These are phyloP conservation scores for Psilocybe tampanensis DNA, from an alignment of 768 basidiomycete genomes.

Conservation along the genomic window DNA sequence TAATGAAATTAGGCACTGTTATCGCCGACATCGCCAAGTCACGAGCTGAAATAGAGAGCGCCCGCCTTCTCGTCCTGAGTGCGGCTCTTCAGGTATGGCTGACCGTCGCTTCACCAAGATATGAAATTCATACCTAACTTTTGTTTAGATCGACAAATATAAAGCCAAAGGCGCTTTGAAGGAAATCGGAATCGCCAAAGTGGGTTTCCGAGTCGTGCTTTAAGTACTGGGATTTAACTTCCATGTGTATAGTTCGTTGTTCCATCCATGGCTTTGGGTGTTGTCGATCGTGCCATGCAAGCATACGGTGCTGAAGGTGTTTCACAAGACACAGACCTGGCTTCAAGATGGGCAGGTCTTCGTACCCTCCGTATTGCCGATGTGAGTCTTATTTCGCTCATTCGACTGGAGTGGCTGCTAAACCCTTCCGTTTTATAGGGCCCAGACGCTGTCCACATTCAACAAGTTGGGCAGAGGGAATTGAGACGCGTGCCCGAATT, in stretches of 20 bases:
- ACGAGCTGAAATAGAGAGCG: constrained; percentile 89
- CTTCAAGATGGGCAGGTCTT: constrained; percentile 73
- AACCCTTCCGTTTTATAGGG: constrained; percentile 46
- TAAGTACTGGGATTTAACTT: not conserved
- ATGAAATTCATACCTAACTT: not conserved
- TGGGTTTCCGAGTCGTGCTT: constrained; percentile 28
- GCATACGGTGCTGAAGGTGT: constrained; percentile 96
- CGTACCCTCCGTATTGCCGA: constrained; percentile 89
- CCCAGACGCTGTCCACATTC: constrained; percentile 89
- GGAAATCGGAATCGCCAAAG: constrained; percentile 98
- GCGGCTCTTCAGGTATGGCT: constrained; percentile 78
- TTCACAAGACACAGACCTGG: constrained; percentile 86
- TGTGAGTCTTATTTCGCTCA: constrained; percentile 43
- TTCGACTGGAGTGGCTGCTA: constrained; percentile 4
- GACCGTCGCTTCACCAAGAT: not conserved
- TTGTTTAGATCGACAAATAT: constrained; percentile 77
- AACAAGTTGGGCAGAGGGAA: constrained; percentile 92
- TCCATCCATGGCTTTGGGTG: constrained; percentile 83
- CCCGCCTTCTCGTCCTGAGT: constrained; percentile 86
- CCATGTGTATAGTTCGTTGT: constrained; percentile 75
- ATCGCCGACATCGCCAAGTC: constrained; percentile 90
- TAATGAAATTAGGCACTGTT: constrained; percentile 64
- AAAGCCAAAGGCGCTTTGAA: constrained; percentile 94
- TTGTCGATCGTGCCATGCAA: constrained; percentile 97
- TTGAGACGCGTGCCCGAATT: constrained; percentile 74